Percentiles rank a stretch among this genome's conserved stretches.
These are phyloP conservation scores for Eimeria praecox DNA, from an alignment of 169 alveolate genomes.

Conservation along the genomic window DNA sequence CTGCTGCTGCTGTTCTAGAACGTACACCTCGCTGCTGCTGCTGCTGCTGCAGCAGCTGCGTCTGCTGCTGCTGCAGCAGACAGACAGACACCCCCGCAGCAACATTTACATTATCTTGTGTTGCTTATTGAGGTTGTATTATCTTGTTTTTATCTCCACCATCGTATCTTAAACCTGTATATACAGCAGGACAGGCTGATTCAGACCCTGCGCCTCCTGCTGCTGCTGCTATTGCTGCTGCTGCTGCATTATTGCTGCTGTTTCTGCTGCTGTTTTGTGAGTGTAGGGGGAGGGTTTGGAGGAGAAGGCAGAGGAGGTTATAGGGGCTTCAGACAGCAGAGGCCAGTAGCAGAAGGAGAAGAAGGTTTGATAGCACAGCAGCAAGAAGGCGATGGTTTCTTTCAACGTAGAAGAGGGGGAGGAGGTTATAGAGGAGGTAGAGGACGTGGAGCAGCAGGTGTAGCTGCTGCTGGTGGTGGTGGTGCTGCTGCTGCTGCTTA, in stretches of 20 bases:
- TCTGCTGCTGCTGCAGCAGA: not conserved
- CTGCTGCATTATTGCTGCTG: no score
- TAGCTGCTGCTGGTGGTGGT: not conserved
- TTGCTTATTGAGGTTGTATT: no score
- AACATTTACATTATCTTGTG: not conserved
- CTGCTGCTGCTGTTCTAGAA: not conserved
- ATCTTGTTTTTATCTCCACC: no score
- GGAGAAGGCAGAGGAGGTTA: not conserved
- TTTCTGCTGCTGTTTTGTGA: not conserved
- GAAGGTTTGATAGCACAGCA: not conserved
- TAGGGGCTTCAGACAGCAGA: not conserved
- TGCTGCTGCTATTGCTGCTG: no score
- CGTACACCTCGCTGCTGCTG: no score
- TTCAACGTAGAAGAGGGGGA: not conserved
- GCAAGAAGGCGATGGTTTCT: not conserved
- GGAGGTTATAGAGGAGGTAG: constrained; percentile 21
- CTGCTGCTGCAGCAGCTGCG: not conserved
- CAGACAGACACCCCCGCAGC: constrained; percentile 9
- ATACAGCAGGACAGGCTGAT: no score
- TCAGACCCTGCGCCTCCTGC: no score
- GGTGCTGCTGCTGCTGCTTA: not conserved
- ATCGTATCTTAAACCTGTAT: no score
- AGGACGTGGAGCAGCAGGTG: not conserved
- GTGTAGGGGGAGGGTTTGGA: not conserved
- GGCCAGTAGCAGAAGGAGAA: not conserved